These are phyloP conservation scores for Daldinia caldariorum DNA, from an alignment of 495 filamentous ascomycete genomes.

Conservation along the genomic window DNA sequence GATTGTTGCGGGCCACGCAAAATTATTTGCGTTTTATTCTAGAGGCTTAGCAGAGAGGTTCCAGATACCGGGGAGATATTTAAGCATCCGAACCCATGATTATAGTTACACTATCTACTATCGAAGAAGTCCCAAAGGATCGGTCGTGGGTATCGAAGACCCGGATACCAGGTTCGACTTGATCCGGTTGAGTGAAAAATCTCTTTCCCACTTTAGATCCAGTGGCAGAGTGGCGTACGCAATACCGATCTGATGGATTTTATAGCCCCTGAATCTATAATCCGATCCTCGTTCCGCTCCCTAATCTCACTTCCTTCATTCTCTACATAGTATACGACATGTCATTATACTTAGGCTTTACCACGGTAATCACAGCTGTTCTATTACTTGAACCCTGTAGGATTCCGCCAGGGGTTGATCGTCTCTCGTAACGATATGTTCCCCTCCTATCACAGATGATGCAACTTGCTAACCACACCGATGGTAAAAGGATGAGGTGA, in stretches of 20 bases:
- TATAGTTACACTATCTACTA: not conserved
- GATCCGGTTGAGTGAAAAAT: not conserved
- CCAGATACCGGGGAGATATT: not conserved
- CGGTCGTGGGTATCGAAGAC: not conserved
- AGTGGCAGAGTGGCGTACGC: not conserved
- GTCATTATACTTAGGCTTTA: not conserved
- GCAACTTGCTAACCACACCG: not conserved
- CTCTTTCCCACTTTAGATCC: not conserved
- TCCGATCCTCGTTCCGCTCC: not conserved
- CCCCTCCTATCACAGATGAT: too few relatives aligned
- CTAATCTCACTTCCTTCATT: not conserved
- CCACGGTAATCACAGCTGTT: not conserved
- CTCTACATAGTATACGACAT: not conserved
- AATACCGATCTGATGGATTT: not conserved
- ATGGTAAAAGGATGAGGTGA: not conserved
- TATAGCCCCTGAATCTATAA: conserved; percentile 7
- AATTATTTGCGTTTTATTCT: not conserved
- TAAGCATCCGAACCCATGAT: not conserved
- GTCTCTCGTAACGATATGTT: too few relatives aligned
- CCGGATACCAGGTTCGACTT: not conserved
- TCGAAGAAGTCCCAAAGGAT: not conserved
- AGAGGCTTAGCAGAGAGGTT: not conserved
- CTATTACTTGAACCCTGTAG: not conserved
- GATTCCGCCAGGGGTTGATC: not conserved
- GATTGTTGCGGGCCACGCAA: not conserved